phyloP scores from a whole-genome alignment of 2,329 filamentous ascomycete genomes.

The Zymoseptoria pseudotritici region DNA sequence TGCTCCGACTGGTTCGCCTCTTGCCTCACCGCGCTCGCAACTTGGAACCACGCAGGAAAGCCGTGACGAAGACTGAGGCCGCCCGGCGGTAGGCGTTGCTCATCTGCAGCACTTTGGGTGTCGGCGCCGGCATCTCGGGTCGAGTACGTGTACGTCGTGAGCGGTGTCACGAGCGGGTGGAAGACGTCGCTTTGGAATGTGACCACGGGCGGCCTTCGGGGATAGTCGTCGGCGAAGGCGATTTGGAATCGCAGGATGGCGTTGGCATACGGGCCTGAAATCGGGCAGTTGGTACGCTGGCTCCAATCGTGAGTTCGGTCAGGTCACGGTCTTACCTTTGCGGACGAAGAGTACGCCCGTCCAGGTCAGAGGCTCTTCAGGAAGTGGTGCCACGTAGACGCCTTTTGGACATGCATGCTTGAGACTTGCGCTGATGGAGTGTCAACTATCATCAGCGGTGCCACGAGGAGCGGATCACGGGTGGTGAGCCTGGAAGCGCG shows the following conservation, averaged over 20 bases:
- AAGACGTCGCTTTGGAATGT: constrained; percentile 91
- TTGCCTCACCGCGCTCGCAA: constrained; percentile 1
- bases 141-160: constrained; percentile 91
- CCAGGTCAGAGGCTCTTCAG: constrained; percentile 75
- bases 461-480: constrained; percentile 1
- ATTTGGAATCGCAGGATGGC: constrained; percentile 86
- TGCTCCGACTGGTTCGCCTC: constrained; percentile 3
- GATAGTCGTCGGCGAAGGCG: constrained; percentile 75
- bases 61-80: constrained; percentile 86
- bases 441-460: constrained; percentile 8
- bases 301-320: not conserved
- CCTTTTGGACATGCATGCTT: constrained; percentile 69
- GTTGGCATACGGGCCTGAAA: constrained; percentile 74
- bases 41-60: constrained; percentile 75
- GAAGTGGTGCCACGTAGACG: constrained; percentile 76
- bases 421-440: constrained; percentile 18
- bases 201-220: constrained; percentile 69
- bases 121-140: constrained; percentile 67
- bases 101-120: constrained; percentile 74
- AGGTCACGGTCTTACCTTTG: constrained; percentile 53
- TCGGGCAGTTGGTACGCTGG: constrained; percentile 6
- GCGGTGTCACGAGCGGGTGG: constrained; percentile 82
- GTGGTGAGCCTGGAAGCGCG: constrained; percentile 1
- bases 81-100: constrained; percentile 75
- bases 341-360: constrained; percentile 86